Evolutionary conservation across 2,329 filamentous ascomycete genomes (phyloP), one percentile per base, ranked within the genome.

Genomic region (Penicillium occitanis): DNA sequence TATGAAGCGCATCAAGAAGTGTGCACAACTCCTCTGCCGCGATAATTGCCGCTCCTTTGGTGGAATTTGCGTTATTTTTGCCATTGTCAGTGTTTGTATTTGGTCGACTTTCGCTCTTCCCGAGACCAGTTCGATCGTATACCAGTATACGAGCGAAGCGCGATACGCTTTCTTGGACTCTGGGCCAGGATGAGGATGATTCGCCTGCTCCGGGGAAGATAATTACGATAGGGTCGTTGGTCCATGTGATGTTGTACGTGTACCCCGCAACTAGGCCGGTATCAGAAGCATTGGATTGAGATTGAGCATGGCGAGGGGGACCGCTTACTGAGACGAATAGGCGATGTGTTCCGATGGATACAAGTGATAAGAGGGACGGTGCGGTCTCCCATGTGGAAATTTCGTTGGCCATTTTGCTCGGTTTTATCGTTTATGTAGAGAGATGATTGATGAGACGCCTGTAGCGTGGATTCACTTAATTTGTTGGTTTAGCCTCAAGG

Each of bases 91-190:
- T 40, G 28, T 44, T 44, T 19, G 17, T 17, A 48, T n/a, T 6
- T 46, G 25, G 2, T 68, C 65, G 5, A 69, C 71, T 13, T 35
- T 78, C 73, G 60, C 76, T 78, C 64, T 68, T 71, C 5, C 78
- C 77, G 8, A 79, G 74, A 1, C 78, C 78, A 1, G 76, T 73
- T 59, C 78, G 77, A 51, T 80, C 78, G 66, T 79, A 80, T 22
- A 77, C 68, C 1, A 79, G 64, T 2, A 76, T 70, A 17, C 73
- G 71, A 10, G 72, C 70, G 44, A 73, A 77, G 1, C 55, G 28
- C 25, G 70, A 67, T 2, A 80, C 69, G 2, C 73, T 69, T n/a
- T 73, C 70, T 66, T 74, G 69, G 14, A 79, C 70, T 19, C 74
- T 74, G 61, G 71, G 68, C 68, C 78, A 79, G 4, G 73, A 75